Evolutionary conservation across 345 rosid species (phyloP), one percentile per base, ranked within the genome.

Genomic region (Passiflora organensis): DNA sequence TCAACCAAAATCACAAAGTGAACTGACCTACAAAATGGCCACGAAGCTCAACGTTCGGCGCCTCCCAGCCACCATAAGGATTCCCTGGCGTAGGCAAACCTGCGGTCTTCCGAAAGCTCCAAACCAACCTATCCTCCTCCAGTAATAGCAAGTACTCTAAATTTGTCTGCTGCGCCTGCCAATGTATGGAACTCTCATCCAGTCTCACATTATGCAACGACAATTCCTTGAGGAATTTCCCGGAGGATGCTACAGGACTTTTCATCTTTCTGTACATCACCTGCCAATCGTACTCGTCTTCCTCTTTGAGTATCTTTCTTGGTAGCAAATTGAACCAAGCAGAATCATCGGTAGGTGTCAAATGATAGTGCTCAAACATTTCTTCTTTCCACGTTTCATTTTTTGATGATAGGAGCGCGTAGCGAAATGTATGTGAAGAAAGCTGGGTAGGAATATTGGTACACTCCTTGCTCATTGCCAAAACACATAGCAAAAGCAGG

Each of bases 1-100:
- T 39, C 14, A 69, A 44, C 44, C 34, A 56, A 55, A 50, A 49
- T 28, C 43, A 50, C 4, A 32, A 50, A 64, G 48, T 36, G 13
- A 68, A 76, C 62, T 64, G 71, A 93, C 99, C 99, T 0, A 89
- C 91, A 50, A 93, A 93, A 78, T 93, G 99, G 16, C 99, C 99
- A 6, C 99, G 86, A 62, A 93, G 91, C 75, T 93, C 94, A 11
- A 20, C 12, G 17, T 23, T 58, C 0, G 94, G 80, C 4, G 12
- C 77, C 70, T 93, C 96, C 99, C 99, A 93, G 13, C 99, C 96
- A 42, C 91, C 96, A 64, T 89, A 84, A 0, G 79, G 45, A n/a
- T 51, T 45, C 41, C 96, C 89, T 0, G 83, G 85, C 6, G 89
- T 72, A 18, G 73, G 59, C 74, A 84, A 80, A 64, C 87, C 95